Conservation (phyloP, 116 monocot genomes). For the Trichopus zeylanicus region DNA sequence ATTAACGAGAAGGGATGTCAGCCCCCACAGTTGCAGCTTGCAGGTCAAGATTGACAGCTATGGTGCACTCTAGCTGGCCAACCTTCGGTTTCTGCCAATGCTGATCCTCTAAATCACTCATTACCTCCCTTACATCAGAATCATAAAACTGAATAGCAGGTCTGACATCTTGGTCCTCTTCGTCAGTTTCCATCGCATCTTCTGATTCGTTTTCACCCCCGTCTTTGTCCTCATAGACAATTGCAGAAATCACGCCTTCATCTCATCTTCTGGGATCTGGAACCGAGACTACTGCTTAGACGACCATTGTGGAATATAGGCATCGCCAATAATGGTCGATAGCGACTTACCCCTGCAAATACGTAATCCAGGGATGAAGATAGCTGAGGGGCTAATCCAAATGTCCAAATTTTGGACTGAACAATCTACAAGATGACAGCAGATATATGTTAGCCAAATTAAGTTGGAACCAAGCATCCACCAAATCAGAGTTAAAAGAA, state of each 20-base stretch:
- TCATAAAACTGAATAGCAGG: constrained; percentile 28
- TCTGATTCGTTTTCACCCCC: constrained; percentile 51
- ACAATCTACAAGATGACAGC: constrained; percentile 71
- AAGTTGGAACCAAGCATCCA: background rate
- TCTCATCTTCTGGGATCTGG: constrained; percentile 44
- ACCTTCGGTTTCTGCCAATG: too few species aligned
- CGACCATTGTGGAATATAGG: too few species aligned
- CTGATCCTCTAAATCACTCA: constrained; percentile 29
- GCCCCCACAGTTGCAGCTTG: too few species aligned
- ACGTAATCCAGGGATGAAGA: constrained; percentile 58
- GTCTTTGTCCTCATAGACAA: constrained; percentile 71
- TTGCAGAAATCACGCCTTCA: constrained; percentile 14
- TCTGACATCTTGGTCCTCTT: constrained; percentile 41
- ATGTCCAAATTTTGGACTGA: constrained; percentile 67
- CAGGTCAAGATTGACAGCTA: too few species aligned
- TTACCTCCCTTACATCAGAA: constrained; percentile 61
- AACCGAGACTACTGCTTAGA: background rate
- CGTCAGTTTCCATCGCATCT: too few species aligned
- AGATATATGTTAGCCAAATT: too few species aligned
- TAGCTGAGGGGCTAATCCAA: constrained; percentile 45
- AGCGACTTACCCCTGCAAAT: too few species aligned
- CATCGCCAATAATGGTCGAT: constrained; percentile 36
- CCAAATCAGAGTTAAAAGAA: background rate
- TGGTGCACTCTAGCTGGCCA: too few species aligned
- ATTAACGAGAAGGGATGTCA: too few species aligned